phyloP scores from a whole-genome alignment of 441 rosid species.

The Gossypium schwendimanii region DNA sequence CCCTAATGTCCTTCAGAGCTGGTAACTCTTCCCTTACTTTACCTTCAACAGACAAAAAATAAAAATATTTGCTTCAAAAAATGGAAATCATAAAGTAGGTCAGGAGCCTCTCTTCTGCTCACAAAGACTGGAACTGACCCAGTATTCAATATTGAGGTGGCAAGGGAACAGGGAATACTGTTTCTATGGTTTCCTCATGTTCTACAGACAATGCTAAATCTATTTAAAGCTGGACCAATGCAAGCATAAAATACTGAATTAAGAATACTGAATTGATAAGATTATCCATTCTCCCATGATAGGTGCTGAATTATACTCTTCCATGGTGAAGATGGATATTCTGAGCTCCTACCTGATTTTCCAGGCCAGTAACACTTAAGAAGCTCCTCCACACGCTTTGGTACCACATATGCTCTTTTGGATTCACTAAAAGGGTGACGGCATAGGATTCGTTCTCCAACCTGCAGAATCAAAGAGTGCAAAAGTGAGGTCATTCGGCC shows the following conservation, averaged over 20 bases:
- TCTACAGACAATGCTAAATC: neutral
- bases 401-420: slow-evolving; percentile 92
- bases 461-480: slow-evolving; percentile 33
- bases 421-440: slow-evolving; percentile 95
- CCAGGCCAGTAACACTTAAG: slow-evolving; percentile 95
- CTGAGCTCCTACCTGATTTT: slow-evolving; percentile 48
- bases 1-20: slow-evolving; percentile 53
- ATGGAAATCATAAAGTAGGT: neutral
- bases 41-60: slow-evolving; percentile 25
- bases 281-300: neutral
- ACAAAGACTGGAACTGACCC: neutral
- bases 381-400: slow-evolving; percentile 77
- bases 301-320: neutral
- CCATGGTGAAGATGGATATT: neutral
- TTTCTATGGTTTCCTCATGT: neutral
- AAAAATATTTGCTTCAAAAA: neutral
- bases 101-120: neutral
- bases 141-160: too few relatives aligned
- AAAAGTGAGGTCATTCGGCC: neutral
- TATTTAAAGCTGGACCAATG: neutral
- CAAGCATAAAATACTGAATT: neutral
- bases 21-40: slow-evolving; percentile 58
- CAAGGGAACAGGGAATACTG: neutral
- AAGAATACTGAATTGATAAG: neutral
- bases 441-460: slow-evolving; percentile 70